Evolutionary conservation across 306 rosid species (phyloP).

Genomic region (Hippophae rhamnoides): DNA sequence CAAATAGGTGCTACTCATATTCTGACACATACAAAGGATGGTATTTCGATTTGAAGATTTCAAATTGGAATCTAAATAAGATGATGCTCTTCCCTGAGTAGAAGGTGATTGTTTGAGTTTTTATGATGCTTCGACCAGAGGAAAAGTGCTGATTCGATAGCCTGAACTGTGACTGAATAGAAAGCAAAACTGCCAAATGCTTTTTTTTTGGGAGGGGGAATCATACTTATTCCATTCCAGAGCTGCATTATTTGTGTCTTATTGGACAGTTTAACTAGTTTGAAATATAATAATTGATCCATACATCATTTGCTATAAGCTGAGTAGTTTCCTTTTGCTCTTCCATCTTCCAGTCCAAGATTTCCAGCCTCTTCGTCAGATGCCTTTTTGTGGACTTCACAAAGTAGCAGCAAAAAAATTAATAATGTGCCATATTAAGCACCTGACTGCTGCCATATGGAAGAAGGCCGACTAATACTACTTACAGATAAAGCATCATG

Average conservation of each 20-base stretch:
- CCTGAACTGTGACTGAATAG: too few species aligned
- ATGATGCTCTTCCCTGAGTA: background rate
- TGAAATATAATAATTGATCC: slow-evolving; percentile 14
- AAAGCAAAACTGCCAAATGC: too few species aligned
- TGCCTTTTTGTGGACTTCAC: slow-evolving; percentile 59
- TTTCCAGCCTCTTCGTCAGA: slow-evolving; percentile 56
- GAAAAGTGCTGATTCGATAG: too few species aligned
- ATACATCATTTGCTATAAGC: slow-evolving; percentile 56
- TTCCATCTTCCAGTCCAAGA: slow-evolving; percentile 56
- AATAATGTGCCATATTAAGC: slow-evolving; percentile 1
- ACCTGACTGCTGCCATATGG: slow-evolving; percentile 13
- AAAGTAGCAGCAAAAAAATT: slow-evolving; percentile 6
- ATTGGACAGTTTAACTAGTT: background rate
- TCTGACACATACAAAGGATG: background rate
- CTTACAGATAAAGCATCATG: slow-evolving; percentile 74
- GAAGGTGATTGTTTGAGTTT: background rate
- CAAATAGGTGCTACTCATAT: slow-evolving; percentile 12
- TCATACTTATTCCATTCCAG: background rate
- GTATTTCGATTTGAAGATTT: slow-evolving; percentile 8
- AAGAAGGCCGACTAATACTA: slow-evolving; percentile 17
- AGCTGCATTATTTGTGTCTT: slow-evolving; percentile 1
- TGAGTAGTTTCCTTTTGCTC: slow-evolving; percentile 49
- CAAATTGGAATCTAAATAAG: background rate
- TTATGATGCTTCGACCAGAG: slow-evolving; percentile 3
- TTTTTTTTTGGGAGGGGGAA: too few species aligned